Percentiles rank a stretch among this genome's conserved stretches.
These are phyloP conservation scores for Eutrema heterophyllum DNA, from an alignment of 345 rosid genomes.

Conservation along the genomic window DNA sequence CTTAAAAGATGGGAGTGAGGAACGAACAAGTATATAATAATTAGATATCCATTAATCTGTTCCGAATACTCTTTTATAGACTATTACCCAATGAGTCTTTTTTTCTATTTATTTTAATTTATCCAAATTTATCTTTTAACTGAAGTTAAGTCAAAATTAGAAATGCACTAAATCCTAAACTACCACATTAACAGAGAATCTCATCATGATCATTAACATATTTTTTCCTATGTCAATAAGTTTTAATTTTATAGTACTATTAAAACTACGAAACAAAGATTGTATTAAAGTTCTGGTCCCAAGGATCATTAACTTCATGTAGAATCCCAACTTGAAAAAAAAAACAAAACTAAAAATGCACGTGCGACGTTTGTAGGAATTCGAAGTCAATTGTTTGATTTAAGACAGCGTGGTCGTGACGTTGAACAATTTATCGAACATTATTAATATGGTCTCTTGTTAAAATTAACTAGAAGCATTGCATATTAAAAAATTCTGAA, in stretches of 20 bases:
- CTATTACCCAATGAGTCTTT: too few species aligned
- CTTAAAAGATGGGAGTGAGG: background rate
- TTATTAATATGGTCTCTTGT: background rate
- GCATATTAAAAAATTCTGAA: background rate
- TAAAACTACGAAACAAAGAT: too few species aligned
- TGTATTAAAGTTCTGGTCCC: background rate
- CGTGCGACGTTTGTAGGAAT: constrained; percentile 20
- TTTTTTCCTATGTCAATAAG: too few species aligned
- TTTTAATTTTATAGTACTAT: too few species aligned
- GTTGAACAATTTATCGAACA: constrained; percentile 52
- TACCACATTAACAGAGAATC: too few species aligned
- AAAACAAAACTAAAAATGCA: background rate
- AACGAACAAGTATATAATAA: constrained; percentile 23
- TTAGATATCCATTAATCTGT: constrained; percentile 1
- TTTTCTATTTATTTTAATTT: too few species aligned
- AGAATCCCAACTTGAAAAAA: background rate
- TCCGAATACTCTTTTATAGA: background rate
- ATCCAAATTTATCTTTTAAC: too few species aligned
- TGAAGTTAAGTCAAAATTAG: too few species aligned
- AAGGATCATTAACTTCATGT: constrained; percentile 25
- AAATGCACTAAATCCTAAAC: too few species aligned
- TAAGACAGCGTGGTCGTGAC: constrained; percentile 80
- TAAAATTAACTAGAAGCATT: background rate
- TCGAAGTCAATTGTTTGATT: constrained; percentile 31
- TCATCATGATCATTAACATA: too few species aligned